A percentile compares a stretch with the other conserved stretches of the same genome.
These are phyloP conservation scores for Thalassiosira mediterranea DNA, from an alignment of 352 stramenopile genomes.

Conservation along the genomic window DNA sequence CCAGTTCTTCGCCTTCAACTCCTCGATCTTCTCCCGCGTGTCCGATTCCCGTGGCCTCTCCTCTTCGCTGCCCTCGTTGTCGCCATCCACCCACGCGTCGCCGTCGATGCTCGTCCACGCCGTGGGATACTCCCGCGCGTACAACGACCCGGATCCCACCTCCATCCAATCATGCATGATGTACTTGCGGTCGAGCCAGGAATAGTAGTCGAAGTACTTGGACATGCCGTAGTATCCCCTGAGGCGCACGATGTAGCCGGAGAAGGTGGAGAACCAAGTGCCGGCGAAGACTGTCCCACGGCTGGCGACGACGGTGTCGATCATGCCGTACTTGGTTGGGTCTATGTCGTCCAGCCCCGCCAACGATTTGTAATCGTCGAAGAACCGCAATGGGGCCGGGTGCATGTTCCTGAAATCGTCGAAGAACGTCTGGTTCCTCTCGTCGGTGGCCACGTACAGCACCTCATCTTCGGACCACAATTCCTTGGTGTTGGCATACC, in stretches of 20 bases:
- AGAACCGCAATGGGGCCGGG: constrained; percentile 68
- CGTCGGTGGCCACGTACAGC: constrained; percentile 86
- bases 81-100: constrained; percentile 64
- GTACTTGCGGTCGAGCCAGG: constrained; percentile 59
- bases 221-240: constrained; percentile 79
- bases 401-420: constrained; percentile 77
- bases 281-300: constrained; percentile 65
- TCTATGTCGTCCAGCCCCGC: constrained; percentile 70
- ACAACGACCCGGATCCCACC: constrained; percentile 51
- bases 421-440: constrained; percentile 83
- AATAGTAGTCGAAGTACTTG: constrained; percentile 69
- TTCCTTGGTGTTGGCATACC: constrained; percentile 79
- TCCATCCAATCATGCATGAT: constrained; percentile 66
- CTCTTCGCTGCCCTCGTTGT: constrained; percentile 37
- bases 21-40: constrained; percentile 31
- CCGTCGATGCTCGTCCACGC: constrained; percentile 76
- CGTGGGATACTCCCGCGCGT: constrained; percentile 66
- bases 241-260: constrained; percentile 85
- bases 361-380: constrained; percentile 82
- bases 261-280: constrained; percentile 87
- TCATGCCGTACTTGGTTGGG: constrained; percentile 78
- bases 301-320: constrained; percentile 78
- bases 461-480: constrained; percentile 70
- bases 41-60: not conserved
- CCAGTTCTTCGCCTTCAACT: constrained; percentile 2